These are phyloP conservation scores for Dactylellina haptotyla DNA, from an alignment of 2,329 filamentous ascomycete species.

Conservation along the genomic window DNA sequence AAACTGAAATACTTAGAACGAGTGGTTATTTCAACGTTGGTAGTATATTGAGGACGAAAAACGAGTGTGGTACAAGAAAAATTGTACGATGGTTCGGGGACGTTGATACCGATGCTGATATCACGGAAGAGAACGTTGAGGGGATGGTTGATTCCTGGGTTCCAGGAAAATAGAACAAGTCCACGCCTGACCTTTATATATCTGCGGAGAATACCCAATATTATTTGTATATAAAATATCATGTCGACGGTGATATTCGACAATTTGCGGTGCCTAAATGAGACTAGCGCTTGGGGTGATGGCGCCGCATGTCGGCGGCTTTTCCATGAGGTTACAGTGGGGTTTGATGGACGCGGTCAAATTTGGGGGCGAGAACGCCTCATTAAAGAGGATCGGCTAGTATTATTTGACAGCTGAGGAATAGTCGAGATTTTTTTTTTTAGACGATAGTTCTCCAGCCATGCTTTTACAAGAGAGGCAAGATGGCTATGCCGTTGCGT, in stretches of 20 bases:
- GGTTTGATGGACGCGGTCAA: neutral
- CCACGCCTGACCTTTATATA: too few relatives aligned
- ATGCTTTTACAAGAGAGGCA: neutral
- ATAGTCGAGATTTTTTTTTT: neutral
- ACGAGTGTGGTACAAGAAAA: constrained; percentile 33
- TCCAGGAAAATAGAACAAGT: too few relatives aligned
- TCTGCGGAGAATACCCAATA: too few relatives aligned
- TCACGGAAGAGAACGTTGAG: constrained; percentile 10
- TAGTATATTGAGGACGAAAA: constrained; percentile 27
- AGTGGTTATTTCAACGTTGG: constrained; percentile 8
- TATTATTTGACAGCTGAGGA: neutral
- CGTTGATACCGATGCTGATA: constrained; percentile 19
- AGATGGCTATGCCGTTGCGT: constrained; percentile 5
- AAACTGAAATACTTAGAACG: neutral
- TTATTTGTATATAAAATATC: too few relatives aligned
- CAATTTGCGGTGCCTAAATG: neutral
- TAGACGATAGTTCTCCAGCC: neutral
- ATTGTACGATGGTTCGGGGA: neutral
- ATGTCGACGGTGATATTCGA: too few relatives aligned
- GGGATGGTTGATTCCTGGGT: neutral
- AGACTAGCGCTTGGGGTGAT: neutral
- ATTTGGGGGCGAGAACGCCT: constrained; percentile 4
- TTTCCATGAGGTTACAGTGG: neutral
- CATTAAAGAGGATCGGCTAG: constrained; percentile 9
- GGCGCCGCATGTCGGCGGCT: constrained; percentile 14